Evolutionary conservation across 257 asterid genomes (phyloP), one percentile per base, ranked within the genome.

Genomic region (Cinchona pubescens): DNA sequence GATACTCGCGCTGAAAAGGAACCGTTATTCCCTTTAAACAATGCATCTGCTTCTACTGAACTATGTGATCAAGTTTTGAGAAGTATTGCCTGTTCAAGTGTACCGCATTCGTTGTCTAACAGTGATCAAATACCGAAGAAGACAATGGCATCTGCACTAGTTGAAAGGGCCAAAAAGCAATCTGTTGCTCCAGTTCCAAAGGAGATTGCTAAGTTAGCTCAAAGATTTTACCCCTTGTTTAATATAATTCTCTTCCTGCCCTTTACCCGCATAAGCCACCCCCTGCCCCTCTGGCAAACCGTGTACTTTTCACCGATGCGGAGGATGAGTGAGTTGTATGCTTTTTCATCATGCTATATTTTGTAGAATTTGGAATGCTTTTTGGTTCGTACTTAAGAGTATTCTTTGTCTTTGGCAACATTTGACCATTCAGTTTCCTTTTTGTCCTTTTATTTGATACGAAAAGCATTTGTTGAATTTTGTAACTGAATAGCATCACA

Each of bases 301-400:
- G 99, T 73, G 91, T 95, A 79, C 98, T 92, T 79, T 95, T 95
- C 85, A 95, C 98, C 45, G 96, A 95, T 73, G 82, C 97, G 8
- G 99, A 95, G 88, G 99, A 95, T 85, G 96, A 88, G 99, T 95
- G 90, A 92, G 99, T 95, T 87, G 81, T 82, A 74, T 85, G 82
- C 86, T 75, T 88, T 79, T 35, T 23, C 23, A 35, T 68, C 34
- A 21, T 42, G 29, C 11, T n/a, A n/a, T 18, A 18, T 51, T 51
- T 4, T 51, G 45, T 19, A 19, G 21, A 51, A 18, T 8, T 70
- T 70, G 48, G 23, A 12, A 69, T 69, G 59, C 40, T 51, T 51
- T 49, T 51, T 23, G 37, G 49, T 53, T 72, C 29, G 7, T 11
- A 30, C 29, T 70, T 70, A 23, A 45, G 40, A 30, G 46, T 38